Percentiles rank a stretch among this genome's conserved stretches.
Conservation (phyloP, 345 rosid genomes). For the Brassica napus region DNA sequence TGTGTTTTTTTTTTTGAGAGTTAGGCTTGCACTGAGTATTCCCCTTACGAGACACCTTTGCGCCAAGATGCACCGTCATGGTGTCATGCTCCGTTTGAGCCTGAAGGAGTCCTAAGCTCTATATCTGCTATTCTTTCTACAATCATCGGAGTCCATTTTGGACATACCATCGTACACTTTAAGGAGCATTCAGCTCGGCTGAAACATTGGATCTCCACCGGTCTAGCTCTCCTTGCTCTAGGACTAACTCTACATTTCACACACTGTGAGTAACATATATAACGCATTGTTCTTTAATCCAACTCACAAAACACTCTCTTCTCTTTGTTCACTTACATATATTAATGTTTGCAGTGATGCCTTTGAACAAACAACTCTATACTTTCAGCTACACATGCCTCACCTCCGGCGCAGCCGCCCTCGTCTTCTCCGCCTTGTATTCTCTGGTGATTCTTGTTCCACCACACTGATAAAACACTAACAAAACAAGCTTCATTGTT, state of each 20-base stretch:
- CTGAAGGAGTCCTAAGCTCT: conserved; percentile 88
- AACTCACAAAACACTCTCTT: not conserved
- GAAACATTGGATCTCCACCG: conserved; percentile 72
- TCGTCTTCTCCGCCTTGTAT: conserved; percentile 71
- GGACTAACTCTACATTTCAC: conserved; percentile 72
- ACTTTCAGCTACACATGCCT: conserved; percentile 80
- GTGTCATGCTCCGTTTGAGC: conserved; percentile 93
- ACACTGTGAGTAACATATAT: conserved; percentile 50
- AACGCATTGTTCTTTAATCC: not conserved
- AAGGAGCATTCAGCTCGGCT: conserved; percentile 67
- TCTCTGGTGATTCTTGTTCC: conserved; percentile 49
- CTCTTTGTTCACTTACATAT: not conserved
- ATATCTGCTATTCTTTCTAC: conserved; percentile 78
- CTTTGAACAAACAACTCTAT: conserved; percentile 80
- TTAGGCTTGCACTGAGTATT: conserved; percentile 72
- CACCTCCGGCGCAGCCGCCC: conserved; percentile 80
- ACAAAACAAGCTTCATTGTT: no score
- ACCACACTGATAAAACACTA: not conserved
- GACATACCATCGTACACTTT: conserved; percentile 69
- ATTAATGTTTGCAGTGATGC: conserved; percentile 55
- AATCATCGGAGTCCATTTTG: conserved; percentile 78
- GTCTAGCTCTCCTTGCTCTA: conserved; percentile 53
- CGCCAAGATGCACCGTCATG: conserved; percentile 68
- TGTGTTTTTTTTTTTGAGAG: not conserved
- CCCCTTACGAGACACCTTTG: conserved; percentile 65